Base-by-base conservation (phyloP, 1,284 basidiomycete genomes). In the Tilletia walkeri region DNA sequence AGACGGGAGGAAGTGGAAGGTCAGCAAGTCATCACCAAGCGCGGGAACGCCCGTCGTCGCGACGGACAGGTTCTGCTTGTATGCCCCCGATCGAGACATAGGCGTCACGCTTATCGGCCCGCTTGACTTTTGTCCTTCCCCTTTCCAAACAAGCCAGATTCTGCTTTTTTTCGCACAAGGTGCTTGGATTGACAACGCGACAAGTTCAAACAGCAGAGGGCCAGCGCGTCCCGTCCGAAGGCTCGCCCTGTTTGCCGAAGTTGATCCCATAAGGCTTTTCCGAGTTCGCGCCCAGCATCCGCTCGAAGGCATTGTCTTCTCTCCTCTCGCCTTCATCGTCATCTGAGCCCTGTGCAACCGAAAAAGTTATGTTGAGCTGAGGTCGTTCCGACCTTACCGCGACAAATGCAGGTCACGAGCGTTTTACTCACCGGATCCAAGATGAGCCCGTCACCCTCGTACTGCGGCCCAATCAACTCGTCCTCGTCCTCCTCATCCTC, bases 391-490 rank as follows among this genome's bases (percentile, higher is more conserved):
- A 56, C 16, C 6, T 34, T 34, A 10, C 3, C 1, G 41, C 6
- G 41, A 12, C 4, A 34, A 12, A 56, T 30, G 54, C 16, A 12
- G 36, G 36, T 36, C 14, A 18, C 12, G 39, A 41, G 14, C 6
- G 18, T 6, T 12, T 6, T 18, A 63, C 59, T 34, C 59, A 63
- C 78, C 24, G 82, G 82, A 68, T 83, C 82, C 34, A 83, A 72
- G 61, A 83, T 80, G 67, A 79, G 78, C 7, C 82, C 82, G 61
- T 83, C 82, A n/a, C 81, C 82, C 49, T 81, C 79, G 71, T 83
- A 83, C 56, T 73, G 69, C 63, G 74, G 70, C 67, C 74, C 74
- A 10, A 78, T 73, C 66, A 47, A 61, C 49, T 74, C 75, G n/a
- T 75, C 56, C 49, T 75, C 74, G 41, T 73, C 48, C 0, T n/a